Base-by-base conservation (phyloP, 164 flowering plant genomes). In the Umbilicus rupestris region DNA sequence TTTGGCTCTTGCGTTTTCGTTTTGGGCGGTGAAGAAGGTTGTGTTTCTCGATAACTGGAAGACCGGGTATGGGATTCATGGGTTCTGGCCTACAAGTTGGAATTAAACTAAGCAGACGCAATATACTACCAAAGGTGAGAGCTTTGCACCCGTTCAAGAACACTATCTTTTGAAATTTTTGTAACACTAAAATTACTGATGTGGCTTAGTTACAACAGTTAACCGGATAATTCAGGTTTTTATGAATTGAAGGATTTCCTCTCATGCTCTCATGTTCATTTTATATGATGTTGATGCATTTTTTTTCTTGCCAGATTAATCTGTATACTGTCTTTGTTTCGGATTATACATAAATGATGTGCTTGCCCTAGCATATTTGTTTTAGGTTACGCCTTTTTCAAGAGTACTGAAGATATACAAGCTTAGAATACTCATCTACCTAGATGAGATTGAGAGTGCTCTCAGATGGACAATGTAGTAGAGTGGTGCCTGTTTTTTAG, bases 21-120 rank as follows among this genome's bases (percentile, higher is more conserved):
- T 89, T 68, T 94, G 90, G 97, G 97, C 98, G 1, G 98, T 94
- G 71, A 84, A 72, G 84, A 79, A 89, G 80, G 98, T 94, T 37
- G 70, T 94, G 64, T 83, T 60, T 69, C 81, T 94, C 84, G 96
- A 94, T 81, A 94, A 94, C 74, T 94, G 98, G 98, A 94, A 94
- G 90, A 94, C 98, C 1, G 98, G 98, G 10, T 91, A 91, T 75
- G 85, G 87, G 1, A 72, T 94, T 73, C 97, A 94, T 72, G 89
- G 74, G 0, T 94, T 75, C 80, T 89, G 89, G 92, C 98, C 98
- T 59, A 74, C 89, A 0, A 78, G 85, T 66, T 90, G 98, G 98
- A 67, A 73, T 8, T 84, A 73, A 80, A 37, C 11, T 41, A 22
- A 44, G 49, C 19, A 17, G 24, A 7, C 6, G 1, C n/a, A 24